Evolutionary conservation across 176 grass and related monocot species (phyloP), one percentile per base, ranked within the genome.

Genomic region (Microstegium vimineum): DNA sequence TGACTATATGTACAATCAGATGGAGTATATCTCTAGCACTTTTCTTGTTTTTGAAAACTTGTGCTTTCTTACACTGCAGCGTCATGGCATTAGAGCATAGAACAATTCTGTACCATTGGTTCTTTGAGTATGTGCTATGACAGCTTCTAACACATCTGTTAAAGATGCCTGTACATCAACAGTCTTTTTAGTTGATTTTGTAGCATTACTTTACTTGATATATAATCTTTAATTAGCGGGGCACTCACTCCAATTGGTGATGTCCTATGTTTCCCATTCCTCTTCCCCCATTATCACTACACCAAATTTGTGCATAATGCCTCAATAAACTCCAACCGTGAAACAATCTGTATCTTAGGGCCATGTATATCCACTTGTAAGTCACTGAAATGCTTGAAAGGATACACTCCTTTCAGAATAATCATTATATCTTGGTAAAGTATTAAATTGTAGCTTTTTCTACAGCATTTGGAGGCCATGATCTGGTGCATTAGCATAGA

Each of bases 401-500:
- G 17, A 70, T 3, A 85, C 63, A 71, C 25, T 27, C 76, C 80
- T 76, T 62, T 76, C 62, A 64, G 35, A 66, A 65, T 8, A 38
- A 75, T 84, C 20, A 71, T 64, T 76, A 64, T 83, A 69, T 82
- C 72, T 72, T 45, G 4, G 16, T 66, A 25, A 82, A 23, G 17
- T 86, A 75, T 34, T 82, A 68, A 68, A 90, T 59, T 59, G 35
- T 46, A 73, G 22, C 35, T 83, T 78, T 76, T 89, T 63, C 22
- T 84, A 80, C 86, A 98, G 95, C 95, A 98, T 93, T 91, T 95
- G 82, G 92, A 98, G 43, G 87, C 92, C 62, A 95, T 98, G 81
- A 86, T 98, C 76, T 98, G 95, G 95, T 98, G 95, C 57, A 83
- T 74, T 20, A 86, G 37, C 92, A 98, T 83, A 64, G 87, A 35